Base-by-base conservation (phyloP, 2,329 filamentous ascomycete genomes). In the Arthrobotrys sinensis region DNA sequence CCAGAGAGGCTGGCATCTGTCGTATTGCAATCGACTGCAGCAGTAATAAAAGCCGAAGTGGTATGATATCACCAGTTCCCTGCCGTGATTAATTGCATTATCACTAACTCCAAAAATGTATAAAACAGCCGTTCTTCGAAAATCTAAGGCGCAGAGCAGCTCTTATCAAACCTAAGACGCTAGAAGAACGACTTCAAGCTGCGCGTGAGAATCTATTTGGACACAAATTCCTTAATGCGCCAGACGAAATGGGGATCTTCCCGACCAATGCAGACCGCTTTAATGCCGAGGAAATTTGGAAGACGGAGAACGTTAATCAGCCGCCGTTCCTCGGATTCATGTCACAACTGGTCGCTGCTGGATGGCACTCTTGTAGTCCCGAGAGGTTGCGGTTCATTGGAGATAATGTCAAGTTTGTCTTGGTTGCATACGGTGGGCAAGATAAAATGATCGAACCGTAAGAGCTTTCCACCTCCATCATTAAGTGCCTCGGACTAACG, bases 231-330 rank as follows among this genome's bases (percentile, higher is more conserved):
- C 88, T 96, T 6, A 82, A 84, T 24, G 83, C 84, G 4, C 89
- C 90, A 0, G 92, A 95, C 84, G 86, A 86, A 55, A 85, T 85
- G n/a, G 82, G 83, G 16, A 82, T 90, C 7, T 97, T 96, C 83
- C 88, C 88, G 3, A 93, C 87, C 65, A 96, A 95, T 82, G 93
- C 90, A 75, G 92, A 96, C 85, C 91, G 94, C 4, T 95, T 94
- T 82, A 91, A 92, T 28, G 93, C 94, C 0, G 90, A 91, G 80
- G 93, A 97, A 84, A 84, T 96, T 80, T 86, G 86, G 82, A 97
- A 97, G 86, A 88, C 91, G 16, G 85, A 86, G 14, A 87, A 92
- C 73, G 85, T 87, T 0, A 85, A 86, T 0, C 86, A 86, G 4
- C 95, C 93, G 83, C 89, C 88, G 2, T 87, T 86, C 55, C 86